Base-by-base conservation (phyloP, 2,329 filamentous ascomycete genomes). In the Alternaria viburni region DNA sequence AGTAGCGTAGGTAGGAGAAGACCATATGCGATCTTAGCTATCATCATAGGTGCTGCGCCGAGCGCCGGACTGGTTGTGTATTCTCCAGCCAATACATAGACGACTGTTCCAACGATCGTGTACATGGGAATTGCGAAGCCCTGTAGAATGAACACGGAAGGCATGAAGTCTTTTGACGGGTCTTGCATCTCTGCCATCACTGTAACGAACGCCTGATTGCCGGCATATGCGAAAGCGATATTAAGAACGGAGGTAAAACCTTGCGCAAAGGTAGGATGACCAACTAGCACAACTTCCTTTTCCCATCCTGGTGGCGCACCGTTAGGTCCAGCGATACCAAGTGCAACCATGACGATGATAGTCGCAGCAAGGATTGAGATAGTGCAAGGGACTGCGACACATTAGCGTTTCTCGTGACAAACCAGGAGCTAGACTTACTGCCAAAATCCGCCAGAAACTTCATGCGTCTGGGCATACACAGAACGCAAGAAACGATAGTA, bases 1-100 rank as follows among this genome's bases (percentile, higher is more conserved):
- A 91, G 82, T 59, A 91, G 91, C 6, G 90, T 91, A 26, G 89
- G 89, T 5, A 89, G 83, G 0, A 89, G 89, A 58, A 91, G 81
- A n/a, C 88, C 89, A 79, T 87, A 91, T 15, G 90, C 89, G 13
- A 89, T 80, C 73, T 90, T 90, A 25, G 85, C 82, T 44, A 90
- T 80, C 0, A 84, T 72, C 3, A 73, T 71, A 5, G 84, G 82
- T 6, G 89, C 86, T 0, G 88, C 89, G 4, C 88, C 86, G 2
- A 92, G 82, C 0, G 90, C 89, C 0, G 90, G 90, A 3, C 86
- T 88, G 1, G 84, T 82, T 2, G 91, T 88, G 23, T 82, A 78
- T 1, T 81, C 78, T 1, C 90, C 90, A 11, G 86, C 87, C 67
- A 85, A 91, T 51, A 85, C 81, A 78, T 92, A 92, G 69, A 91